Base-by-base conservation (phyloP, 2,329 filamentous ascomycete genomes). In the Hirsutella rhossiliensis region DNA sequence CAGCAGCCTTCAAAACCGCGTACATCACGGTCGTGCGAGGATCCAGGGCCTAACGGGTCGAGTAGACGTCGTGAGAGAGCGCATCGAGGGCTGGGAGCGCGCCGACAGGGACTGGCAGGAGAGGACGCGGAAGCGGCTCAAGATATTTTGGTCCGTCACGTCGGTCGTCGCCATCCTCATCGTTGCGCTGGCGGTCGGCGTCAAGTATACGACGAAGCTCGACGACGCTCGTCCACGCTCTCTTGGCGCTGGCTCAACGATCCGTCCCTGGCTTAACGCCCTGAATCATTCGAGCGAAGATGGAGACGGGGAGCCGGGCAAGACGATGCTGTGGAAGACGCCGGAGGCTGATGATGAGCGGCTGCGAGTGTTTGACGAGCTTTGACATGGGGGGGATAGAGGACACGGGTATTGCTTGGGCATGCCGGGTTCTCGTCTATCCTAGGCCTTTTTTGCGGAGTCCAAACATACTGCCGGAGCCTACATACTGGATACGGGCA, bases 101-200 rank as follows among this genome's bases (percentile, higher is more conserved):
- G 72, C 75, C 2, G 84, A 88, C 60, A 69, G 66, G 40, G 76
- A 79, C 53, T 82, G 80, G 71, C 76, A 84, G 61, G 78, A 83
- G 54, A 76, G 69, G 53, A 84, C 79, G n/a, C 67, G 78, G 48
- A 70, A 66, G 56, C 72, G 80, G 41, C 64, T 86, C 48, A 76
- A 74, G 50, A 69, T 75, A 18, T 63, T 83, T 40, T 86, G 81
- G 79, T 69, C 77, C 34, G 68, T 78, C 48, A 73, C 73, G 47
- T 73, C 65, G 19, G 57, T 68, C 9, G 47, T 72, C 30, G 57
- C 65, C 5, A 66, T 82, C 31, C 51, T 75, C 3, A 47, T 76
- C 17, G 47, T 73, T 3, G 58, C 76, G 8, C 51, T 75, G 20
- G 58, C 70, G 30, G 48, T 63, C 29, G 54, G 56, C 15, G 54